phyloP scores from a whole-genome alignment of 768 basidiomycete species.

The Sporobolomyces phaffii region DNA sequence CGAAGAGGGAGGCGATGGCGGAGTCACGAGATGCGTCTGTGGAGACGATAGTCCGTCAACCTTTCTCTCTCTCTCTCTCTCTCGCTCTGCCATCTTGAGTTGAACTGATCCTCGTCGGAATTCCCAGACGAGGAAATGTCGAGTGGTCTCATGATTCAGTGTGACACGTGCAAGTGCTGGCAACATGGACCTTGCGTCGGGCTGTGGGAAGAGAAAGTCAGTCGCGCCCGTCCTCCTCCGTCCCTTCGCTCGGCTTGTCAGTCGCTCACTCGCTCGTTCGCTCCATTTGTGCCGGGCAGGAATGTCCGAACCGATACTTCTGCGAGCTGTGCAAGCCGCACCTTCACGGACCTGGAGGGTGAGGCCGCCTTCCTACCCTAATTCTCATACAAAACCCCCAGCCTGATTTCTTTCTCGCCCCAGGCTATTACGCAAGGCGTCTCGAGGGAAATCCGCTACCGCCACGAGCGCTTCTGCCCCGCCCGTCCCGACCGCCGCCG shows the following conservation, averaged over 20 bases:
- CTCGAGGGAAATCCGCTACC: slow-evolving; percentile 40
- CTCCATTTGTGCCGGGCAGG: slow-evolving; percentile 40
- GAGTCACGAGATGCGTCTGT: slow-evolving; percentile 77
- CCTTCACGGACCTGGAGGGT: slow-evolving; percentile 54
- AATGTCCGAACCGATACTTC: slow-evolving; percentile 71
- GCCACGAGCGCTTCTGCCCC: slow-evolving; percentile 66
- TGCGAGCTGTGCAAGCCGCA: slow-evolving; percentile 91
- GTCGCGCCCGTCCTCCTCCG: slow-evolving; percentile 55
- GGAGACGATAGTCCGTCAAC: slow-evolving; percentile 61
- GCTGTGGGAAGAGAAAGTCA: slow-evolving; percentile 56
- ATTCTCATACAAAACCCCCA: not conserved
- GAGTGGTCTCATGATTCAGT: slow-evolving; percentile 88
- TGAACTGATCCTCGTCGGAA: not conserved
- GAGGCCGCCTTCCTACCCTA: not conserved
- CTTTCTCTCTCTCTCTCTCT: not conserved
- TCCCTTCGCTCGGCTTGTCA: not conserved
- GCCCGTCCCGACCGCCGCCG: slow-evolving; percentile 52
- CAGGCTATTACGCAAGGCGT: slow-evolving; percentile 46
- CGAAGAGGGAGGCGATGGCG: slow-evolving; percentile 55
- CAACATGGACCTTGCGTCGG: slow-evolving; percentile 97
- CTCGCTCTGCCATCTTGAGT: too few relatives aligned
- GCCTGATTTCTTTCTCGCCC: slow-evolving; percentile 14
- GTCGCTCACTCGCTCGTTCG: not conserved
- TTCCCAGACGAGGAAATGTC: slow-evolving; percentile 54
- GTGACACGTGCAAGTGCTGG: slow-evolving; percentile 95